phyloP scores from a whole-genome alignment of 2,329 filamentous ascomycete species.

The Xylaria sp. region DNA sequence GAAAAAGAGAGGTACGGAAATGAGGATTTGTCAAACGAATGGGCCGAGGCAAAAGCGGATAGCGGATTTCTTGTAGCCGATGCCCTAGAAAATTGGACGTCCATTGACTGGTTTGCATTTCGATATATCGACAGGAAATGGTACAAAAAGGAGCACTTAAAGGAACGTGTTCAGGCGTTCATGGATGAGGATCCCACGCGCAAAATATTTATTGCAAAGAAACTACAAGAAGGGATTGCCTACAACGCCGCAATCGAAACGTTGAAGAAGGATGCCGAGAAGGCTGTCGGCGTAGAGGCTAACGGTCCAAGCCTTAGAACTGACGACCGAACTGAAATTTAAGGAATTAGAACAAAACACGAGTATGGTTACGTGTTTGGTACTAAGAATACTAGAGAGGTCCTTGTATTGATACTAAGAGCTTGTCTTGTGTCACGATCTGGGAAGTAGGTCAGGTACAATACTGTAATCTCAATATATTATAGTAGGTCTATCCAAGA shows the following conservation, averaged over 20 bases:
- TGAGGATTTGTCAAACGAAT: constrained; percentile 21
- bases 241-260: constrained; percentile 12
- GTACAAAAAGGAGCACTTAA: background rate
- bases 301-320: background rate
- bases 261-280: constrained; percentile 1
- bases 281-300: background rate
- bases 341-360: too few species aligned
- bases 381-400: too few species aligned
- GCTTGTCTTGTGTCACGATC: too few species aligned
- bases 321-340: too few species aligned
- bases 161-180: constrained; percentile 16
- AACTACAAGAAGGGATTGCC: constrained; percentile 13
- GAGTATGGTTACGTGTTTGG: too few species aligned
- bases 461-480: too few species aligned
- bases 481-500: too few species aligned
- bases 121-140: constrained; percentile 13
- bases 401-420: too few species aligned
- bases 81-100: constrained; percentile 31
- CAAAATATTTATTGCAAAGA: constrained; percentile 11
- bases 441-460: too few species aligned
- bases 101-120: constrained; percentile 33
- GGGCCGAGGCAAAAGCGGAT: constrained; percentile 23
- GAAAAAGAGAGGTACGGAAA: constrained; percentile 29
- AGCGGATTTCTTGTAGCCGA: constrained; percentile 27
- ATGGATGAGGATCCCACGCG: constrained; percentile 14